Evolutionary conservation across 345 rosid species (phyloP).

Genomic region (Populus davidiana): DNA sequence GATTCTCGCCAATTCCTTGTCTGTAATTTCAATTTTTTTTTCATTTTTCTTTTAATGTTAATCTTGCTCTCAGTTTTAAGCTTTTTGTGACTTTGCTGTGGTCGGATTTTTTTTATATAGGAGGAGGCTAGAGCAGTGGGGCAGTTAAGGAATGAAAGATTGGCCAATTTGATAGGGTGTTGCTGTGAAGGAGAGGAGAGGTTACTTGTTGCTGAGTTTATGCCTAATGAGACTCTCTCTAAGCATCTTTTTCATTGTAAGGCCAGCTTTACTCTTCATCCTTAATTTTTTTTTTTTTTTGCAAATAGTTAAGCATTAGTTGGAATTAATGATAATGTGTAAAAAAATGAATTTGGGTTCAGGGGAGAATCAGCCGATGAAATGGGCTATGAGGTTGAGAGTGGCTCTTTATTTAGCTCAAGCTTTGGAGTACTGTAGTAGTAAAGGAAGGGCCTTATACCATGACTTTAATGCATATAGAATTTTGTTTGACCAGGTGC

Average conservation of each 20-base stretch:
- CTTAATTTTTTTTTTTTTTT: background rate
- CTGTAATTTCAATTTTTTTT: background rate
- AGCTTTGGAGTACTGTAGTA: conserved; percentile 83
- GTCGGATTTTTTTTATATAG: conserved; percentile 29
- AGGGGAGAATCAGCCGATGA: conserved; percentile 98
- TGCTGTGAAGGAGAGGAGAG: conserved; percentile 84
- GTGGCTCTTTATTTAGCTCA: conserved; percentile 89
- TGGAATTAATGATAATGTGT: background rate
- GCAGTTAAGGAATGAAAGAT: conserved; percentile 60
- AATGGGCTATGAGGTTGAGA: conserved; percentile 95
- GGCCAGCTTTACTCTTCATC: background rate
- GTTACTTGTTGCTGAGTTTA: conserved; percentile 77
- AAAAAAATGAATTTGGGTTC: conserved; percentile 12
- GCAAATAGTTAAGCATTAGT: background rate
- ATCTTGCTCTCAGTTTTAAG: background rate
- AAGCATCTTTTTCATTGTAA: conserved; percentile 92
- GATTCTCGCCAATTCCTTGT: conserved; percentile 95
- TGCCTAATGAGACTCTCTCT: conserved; percentile 83
- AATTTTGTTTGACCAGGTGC: conserved; percentile 86
- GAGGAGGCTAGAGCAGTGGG: conserved; percentile 89
- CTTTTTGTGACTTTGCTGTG: conserved; percentile 22
- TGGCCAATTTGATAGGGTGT: conserved; percentile 74
- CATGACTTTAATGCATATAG: conserved; percentile 97
- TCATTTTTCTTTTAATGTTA: background rate
- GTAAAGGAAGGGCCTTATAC: conserved; percentile 86